A percentile compares a stretch with the other conserved stretches of the same genome.
phyloP scores from a whole-genome alignment of 208 protist species.

The Wallacemonas collosoma region DNA sequence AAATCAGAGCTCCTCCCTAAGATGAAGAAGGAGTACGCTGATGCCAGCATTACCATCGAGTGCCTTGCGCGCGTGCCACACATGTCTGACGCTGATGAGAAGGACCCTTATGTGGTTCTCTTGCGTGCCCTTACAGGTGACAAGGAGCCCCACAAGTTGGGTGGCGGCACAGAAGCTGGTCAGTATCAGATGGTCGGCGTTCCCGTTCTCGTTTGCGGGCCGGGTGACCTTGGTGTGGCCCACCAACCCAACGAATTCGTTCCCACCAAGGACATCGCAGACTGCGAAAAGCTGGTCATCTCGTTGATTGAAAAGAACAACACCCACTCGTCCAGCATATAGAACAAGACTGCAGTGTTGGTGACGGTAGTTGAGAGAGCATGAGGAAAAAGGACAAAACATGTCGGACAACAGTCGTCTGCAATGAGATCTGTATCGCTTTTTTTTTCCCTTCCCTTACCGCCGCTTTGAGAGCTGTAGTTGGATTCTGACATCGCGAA shows the following conservation, averaged over 20 bases:
- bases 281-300: constrained; percentile 35
- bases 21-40: constrained; percentile 41
- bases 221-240: constrained; percentile 46
- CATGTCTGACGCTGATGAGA: constrained; percentile 29
- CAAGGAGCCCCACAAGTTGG: constrained; percentile 36
- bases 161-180: constrained; percentile 44
- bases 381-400: too few species aligned
- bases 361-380: too few species aligned
- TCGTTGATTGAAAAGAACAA: constrained; percentile 38
- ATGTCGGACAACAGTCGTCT: too few species aligned
- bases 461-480: too few species aligned
- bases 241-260: constrained; percentile 68
- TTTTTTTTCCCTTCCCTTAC: too few species aligned
- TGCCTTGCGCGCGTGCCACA: constrained; percentile 28
- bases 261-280: constrained; percentile 40
- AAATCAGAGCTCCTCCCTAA: constrained; percentile 38
- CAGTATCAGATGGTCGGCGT: constrained; percentile 59
- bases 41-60: constrained; percentile 30
- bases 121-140: constrained; percentile 43
- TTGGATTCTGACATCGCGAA: too few species aligned
- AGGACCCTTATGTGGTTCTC: constrained; percentile 40
- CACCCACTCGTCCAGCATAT: constrained; percentile 24
- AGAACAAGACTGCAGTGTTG: neutral
- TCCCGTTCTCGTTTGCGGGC: constrained; percentile 51
- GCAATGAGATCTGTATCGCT: too few species aligned